Evolutionary conservation across 2,329 filamentous ascomycete genomes (phyloP).

Genomic region (Emergomyces pasteurianus): DNA sequence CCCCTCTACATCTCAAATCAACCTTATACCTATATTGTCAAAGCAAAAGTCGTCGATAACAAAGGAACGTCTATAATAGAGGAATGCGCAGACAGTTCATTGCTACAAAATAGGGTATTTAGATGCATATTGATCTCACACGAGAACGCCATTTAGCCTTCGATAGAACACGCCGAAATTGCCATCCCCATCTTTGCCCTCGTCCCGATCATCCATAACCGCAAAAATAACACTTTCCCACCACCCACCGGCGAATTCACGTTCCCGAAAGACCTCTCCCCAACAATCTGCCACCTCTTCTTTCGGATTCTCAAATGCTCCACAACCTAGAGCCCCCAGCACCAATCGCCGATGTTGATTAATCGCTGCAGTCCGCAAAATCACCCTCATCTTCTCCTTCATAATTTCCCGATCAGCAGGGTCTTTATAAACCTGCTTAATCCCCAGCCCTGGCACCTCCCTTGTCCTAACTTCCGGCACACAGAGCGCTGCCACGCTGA

Average conservation of each 20-base stretch:
- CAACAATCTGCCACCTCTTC: constrained; percentile 52
- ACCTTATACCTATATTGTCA: not conserved
- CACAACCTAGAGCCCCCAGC: constrained; percentile 58
- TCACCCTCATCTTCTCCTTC: constrained; percentile 51
- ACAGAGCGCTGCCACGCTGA: constrained; percentile 48
- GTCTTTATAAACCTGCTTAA: constrained; percentile 29
- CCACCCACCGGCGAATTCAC: constrained; percentile 52
- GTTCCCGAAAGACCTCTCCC: constrained; percentile 47
- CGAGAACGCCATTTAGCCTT: constrained; percentile 18
- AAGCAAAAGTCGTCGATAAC: not conserved
- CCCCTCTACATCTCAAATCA: not conserved
- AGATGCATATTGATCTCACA: constrained; percentile 11
- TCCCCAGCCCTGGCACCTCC: not conserved
- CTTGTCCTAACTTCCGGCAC: constrained; percentile 23
- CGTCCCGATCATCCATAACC: constrained; percentile 33
- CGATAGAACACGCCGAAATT: constrained; percentile 23
- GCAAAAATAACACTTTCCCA: constrained; percentile 56
- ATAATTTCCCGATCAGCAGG: constrained; percentile 40
- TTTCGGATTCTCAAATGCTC: constrained; percentile 52
- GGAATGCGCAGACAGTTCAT: not conserved
- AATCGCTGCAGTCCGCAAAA: constrained; percentile 47
- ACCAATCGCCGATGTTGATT: constrained; percentile 48
- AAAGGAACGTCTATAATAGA: not conserved
- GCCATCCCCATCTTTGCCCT: constrained; percentile 16
- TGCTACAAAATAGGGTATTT: not conserved